phyloP scores from a whole-genome alignment of 2,329 filamentous ascomycete genomes.

The Cladosporium velox region DNA sequence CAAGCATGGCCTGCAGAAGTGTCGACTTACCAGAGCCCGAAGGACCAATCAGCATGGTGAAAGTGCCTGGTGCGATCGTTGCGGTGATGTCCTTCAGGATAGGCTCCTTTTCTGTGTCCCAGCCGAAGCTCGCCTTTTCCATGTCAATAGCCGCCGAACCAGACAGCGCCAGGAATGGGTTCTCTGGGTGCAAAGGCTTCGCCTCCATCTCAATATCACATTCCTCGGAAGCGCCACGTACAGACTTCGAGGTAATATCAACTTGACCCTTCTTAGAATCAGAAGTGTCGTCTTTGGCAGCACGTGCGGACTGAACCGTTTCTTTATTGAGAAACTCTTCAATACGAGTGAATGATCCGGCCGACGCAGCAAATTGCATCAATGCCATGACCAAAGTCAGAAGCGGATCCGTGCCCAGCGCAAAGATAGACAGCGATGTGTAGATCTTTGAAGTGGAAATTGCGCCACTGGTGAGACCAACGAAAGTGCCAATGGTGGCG shows the following conservation, averaged over 20 bases:
- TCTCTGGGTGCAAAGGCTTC: constrained; percentile 34
- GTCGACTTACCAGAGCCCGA: constrained; percentile 58
- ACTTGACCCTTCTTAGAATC: neutral
- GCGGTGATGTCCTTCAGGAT: constrained; percentile 46
- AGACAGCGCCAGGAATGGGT: constrained; percentile 33
- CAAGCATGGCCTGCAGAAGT: constrained; percentile 48
- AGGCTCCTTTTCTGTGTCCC: constrained; percentile 47
- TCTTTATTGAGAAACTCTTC: constrained; percentile 20
- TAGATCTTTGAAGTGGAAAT: constrained; percentile 15
- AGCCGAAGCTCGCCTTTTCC: constrained; percentile 46
- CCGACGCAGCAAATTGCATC: constrained; percentile 19
- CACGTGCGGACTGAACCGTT: neutral
- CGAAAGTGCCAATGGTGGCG: constrained; percentile 17
- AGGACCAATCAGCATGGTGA: constrained; percentile 54
- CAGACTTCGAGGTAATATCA: neutral
- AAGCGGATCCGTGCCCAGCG: constrained; percentile 12
- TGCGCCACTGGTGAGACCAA: constrained; percentile 12
- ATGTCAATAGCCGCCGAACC: constrained; percentile 3
- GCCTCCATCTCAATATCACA: constrained; percentile 19
- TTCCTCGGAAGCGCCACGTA: constrained; percentile 2
- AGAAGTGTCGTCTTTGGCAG: neutral
- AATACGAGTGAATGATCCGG: constrained; percentile 17
- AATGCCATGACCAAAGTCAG: constrained; percentile 19
- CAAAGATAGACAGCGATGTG: constrained; percentile 18
- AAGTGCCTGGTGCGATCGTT: constrained; percentile 44